These are phyloP conservation scores for Sinapis alba DNA, from an alignment of 441 rosid genomes.

Conservation along the genomic window DNA sequence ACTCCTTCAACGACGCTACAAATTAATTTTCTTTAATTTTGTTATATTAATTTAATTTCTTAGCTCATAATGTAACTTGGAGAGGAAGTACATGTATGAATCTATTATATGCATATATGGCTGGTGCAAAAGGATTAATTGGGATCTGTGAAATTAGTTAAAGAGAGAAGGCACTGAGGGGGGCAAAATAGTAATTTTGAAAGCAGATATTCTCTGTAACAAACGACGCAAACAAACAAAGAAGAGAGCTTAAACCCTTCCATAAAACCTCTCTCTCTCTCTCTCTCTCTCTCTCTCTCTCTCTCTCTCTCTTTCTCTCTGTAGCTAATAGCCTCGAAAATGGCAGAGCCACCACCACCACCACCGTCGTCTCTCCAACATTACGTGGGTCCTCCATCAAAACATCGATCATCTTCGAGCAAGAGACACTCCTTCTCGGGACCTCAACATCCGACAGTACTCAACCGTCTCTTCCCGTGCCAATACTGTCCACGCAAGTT, in stretches of 20 bases:
- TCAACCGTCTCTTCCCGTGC: constrained; percentile 66
- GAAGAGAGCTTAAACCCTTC: constrained; percentile 33
- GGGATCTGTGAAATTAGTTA: constrained; percentile 41
- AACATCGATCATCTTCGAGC: constrained; percentile 34
- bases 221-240: constrained; percentile 42
- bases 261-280: constrained; percentile 30
- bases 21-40: neutral
- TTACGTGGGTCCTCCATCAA: constrained; percentile 33
- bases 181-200: constrained; percentile 5
- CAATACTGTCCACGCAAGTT: constrained; percentile 88
- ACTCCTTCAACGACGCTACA: neutral
- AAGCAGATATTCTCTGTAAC: constrained; percentile 39
- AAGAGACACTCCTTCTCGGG: constrained; percentile 41
- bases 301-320: neutral
- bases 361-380: constrained; percentile 33
- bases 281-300: neutral
- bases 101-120: neutral
- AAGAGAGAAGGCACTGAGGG: neutral
- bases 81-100: neutral
- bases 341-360: constrained; percentile 67
- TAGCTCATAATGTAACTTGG: neutral
- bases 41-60: neutral
- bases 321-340: constrained; percentile 22
- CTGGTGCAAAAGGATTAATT: constrained; percentile 24
- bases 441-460: constrained; percentile 31